Percentiles rank a stretch among this genome's conserved stretches.
Conservation (phyloP, 306 rosid species). For the Cucurbita pepo region DNA sequence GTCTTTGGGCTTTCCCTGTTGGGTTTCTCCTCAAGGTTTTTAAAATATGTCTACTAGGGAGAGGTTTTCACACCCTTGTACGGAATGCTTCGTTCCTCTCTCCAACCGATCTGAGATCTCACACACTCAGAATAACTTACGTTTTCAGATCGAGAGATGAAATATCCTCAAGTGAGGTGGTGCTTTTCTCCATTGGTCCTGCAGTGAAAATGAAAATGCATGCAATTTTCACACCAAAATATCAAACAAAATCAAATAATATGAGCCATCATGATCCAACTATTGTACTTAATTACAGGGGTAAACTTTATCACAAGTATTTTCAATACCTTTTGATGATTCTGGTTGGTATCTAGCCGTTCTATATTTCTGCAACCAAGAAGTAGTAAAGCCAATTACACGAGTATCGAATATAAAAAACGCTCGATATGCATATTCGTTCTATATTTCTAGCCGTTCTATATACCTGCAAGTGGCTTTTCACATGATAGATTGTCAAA, state of each 20-base stretch:
- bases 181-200: slow-evolving; percentile 58
- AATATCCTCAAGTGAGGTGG: slow-evolving; percentile 55
- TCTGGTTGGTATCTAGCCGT: slow-evolving; percentile 98
- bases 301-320: not conserved
- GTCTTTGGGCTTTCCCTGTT: too few species aligned
- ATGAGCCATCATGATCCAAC: not conserved
- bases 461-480: slow-evolving; percentile 91
- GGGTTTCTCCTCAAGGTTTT: too few species aligned
- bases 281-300: not conserved
- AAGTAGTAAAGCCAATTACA: slow-evolving; percentile 17
- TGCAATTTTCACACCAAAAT: not conserved
- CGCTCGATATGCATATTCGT: not conserved
- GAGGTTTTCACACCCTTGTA: too few species aligned
- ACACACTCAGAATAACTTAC: slow-evolving; percentile 21
- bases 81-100: too few species aligned
- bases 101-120: too few species aligned
- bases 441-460: too few species aligned
- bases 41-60: too few species aligned
- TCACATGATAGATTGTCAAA: slow-evolving; percentile 94
- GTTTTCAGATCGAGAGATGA: slow-evolving; percentile 81
- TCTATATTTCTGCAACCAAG: slow-evolving; percentile 87
- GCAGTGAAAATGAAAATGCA: slow-evolving; percentile 9
- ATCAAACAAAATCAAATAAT: not conserved
- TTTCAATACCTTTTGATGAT: slow-evolving; percentile 67
- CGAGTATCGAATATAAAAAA: slow-evolving; percentile 7